Evolutionary conservation across 2,329 filamentous ascomycete genomes (phyloP).

Genomic region (Arachnopeziza araneosa): DNA sequence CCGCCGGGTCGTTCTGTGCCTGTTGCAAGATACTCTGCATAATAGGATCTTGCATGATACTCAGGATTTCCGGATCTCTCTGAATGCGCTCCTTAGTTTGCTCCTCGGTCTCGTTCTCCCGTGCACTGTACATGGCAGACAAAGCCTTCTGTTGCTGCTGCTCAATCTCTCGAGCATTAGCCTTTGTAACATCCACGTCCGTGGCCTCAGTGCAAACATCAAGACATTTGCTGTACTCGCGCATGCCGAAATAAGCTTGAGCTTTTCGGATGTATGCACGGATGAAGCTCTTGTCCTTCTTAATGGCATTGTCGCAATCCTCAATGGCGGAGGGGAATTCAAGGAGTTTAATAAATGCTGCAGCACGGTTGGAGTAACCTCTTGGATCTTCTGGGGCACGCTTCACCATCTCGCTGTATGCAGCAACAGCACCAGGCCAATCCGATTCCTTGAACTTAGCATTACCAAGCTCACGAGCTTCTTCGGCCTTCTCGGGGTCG

Average conservation of each 20-base stretch:
- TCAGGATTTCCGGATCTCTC: constrained; percentile 90
- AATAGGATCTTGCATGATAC: constrained; percentile 88
- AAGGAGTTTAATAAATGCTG: constrained; percentile 93
- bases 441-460: constrained; percentile 95
- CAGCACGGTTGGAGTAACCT: constrained; percentile 95
- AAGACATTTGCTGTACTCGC: constrained; percentile 92
- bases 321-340: constrained; percentile 90
- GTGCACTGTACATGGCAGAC: constrained; percentile 79
- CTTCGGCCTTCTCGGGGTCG: constrained; percentile 86
- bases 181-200: constrained; percentile 67
- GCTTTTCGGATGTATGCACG: constrained; percentile 95
- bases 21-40: constrained; percentile 98
- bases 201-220: constrained; percentile 81
- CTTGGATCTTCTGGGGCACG: constrained; percentile 87
- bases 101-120: constrained; percentile 93
- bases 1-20: constrained; percentile 86
- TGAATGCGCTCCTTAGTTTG: constrained; percentile 88
- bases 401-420: constrained; percentile 96
- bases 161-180: constrained; percentile 87
- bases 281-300: constrained; percentile 87
- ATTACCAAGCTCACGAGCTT: constrained; percentile 91
- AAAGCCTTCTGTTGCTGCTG: constrained; percentile 91
- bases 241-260: constrained; percentile 93
- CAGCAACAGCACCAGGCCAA: constrained; percentile 90
- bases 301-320: constrained; percentile 88